Percentiles rank a stretch among this genome's conserved stretches.
Evolutionary conservation across 2,329 filamentous ascomycete genomes (phyloP).

Genomic region (Geosmithia flava): DNA sequence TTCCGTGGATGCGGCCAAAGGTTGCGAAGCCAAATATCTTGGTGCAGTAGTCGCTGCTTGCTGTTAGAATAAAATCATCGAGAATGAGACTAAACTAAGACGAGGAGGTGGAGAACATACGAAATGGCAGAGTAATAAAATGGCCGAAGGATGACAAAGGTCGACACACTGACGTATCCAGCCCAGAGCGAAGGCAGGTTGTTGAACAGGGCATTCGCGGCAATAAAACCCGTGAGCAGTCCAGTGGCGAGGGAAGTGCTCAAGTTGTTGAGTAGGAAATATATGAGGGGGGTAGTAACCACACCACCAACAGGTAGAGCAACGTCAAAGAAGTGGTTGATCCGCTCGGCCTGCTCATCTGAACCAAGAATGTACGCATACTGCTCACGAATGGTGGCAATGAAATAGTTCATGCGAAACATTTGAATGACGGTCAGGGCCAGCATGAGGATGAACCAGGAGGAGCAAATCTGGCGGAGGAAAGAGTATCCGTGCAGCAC

Average conservation of each 20-base stretch:
- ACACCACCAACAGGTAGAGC: constrained; percentile 58
- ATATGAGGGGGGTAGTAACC: constrained; percentile 59
- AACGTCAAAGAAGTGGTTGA: constrained; percentile 30
- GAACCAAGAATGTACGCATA: constrained; percentile 56
- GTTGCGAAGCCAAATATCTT: constrained; percentile 75
- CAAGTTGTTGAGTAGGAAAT: constrained; percentile 53
- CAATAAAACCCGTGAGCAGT: constrained; percentile 46
- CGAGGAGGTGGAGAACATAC: constrained; percentile 13
- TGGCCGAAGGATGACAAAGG: constrained; percentile 62
- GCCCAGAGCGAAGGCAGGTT: constrained; percentile 49
- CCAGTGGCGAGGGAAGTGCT: constrained; percentile 48
- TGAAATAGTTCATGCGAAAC: constrained; percentile 58
- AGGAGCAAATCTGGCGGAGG: constrained; percentile 49
- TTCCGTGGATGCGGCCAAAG: constrained; percentile 68
- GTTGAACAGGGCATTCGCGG: constrained; percentile 47
- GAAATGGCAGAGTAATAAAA: constrained; percentile 69
- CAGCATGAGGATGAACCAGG: constrained; percentile 62
- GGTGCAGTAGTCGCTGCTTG: constrained; percentile 55
- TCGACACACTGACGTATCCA: constrained; percentile 52
- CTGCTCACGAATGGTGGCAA: constrained; percentile 57
- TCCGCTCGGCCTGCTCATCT: constrained; percentile 18
- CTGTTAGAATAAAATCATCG: not conserved
- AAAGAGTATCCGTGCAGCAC: constrained; percentile 56
- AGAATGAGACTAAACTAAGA: constrained; percentile 2
- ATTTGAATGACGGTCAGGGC: constrained; percentile 48